Evolutionary conservation across 1,284 basidiomycete genomes (phyloP).

Genomic region (Ustilago trichophora): DNA sequence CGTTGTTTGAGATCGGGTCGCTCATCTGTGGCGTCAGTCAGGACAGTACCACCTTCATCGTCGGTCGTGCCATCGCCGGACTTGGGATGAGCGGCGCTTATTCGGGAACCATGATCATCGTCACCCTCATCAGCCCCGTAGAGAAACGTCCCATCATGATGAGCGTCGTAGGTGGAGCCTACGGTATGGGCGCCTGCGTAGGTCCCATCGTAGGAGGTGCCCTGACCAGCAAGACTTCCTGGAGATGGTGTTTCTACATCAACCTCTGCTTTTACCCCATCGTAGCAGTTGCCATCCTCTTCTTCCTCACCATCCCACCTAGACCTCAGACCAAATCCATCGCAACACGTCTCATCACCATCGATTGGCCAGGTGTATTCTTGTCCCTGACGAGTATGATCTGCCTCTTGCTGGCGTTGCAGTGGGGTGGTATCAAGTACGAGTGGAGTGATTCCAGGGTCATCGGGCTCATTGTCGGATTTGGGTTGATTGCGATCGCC

Average conservation of each 20-base stretch:
- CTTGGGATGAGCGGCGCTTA: slow-evolving; percentile 55
- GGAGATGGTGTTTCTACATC: slow-evolving; percentile 62
- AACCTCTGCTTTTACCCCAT: slow-evolving; percentile 43
- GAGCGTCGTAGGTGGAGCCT: slow-evolving; percentile 33
- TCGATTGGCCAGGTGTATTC: slow-evolving; percentile 61
- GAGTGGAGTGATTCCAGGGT: slow-evolving; percentile 50
- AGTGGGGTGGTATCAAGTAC: slow-evolving; percentile 56
- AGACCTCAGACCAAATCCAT: too few relatives aligned
- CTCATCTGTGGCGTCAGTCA: slow-evolving; percentile 55
- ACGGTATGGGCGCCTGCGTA: slow-evolving; percentile 45
- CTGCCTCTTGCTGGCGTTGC: slow-evolving; percentile 62
- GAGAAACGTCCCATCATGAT: slow-evolving; percentile 37
- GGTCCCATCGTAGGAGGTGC: slow-evolving; percentile 49
- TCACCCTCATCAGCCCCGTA: slow-evolving; percentile 36
- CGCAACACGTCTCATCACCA: too few relatives aligned
- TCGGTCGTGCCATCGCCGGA: slow-evolving; percentile 55
- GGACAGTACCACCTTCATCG: slow-evolving; percentile 51
- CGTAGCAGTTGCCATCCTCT: slow-evolving; percentile 41
- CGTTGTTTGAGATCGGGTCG: slow-evolving; percentile 53
- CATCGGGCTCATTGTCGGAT: slow-evolving; percentile 61
- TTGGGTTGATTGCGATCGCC: slow-evolving; percentile 36
- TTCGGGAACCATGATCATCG: slow-evolving; percentile 48
- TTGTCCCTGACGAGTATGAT: slow-evolving; percentile 60
- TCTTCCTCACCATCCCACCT: slow-evolving; percentile 34
- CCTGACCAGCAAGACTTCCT: slow-evolving; percentile 48